Base-by-base conservation (phyloP, 768 basidiomycete species). In the Rhodosporidiobolus sp. region DNA sequence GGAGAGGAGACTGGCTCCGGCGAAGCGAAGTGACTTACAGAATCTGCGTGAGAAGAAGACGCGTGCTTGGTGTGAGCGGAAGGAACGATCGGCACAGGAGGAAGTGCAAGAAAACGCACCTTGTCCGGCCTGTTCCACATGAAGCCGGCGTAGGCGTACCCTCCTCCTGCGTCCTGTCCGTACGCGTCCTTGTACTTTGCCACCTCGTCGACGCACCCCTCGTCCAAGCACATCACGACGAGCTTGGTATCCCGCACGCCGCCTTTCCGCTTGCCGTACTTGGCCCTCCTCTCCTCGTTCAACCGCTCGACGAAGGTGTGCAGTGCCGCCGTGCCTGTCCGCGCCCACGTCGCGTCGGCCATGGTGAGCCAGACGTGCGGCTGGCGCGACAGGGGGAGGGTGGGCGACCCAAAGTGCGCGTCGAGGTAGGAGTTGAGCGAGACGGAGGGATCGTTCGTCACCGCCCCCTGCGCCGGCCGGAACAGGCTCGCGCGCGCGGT, bases 301-400 rank as follows among this genome's bases (percentile, higher is more conserved):
- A 76, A 30, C 43, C 60, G 57, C 54, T 69, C 57, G 50, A 72
- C 64, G 30, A 76, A 76, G 0, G 28, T 2, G 16, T 69, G 45
- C 28, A 69, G 61, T 24, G 65, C 66, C 16, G 67, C 63, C 19
- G 74, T 53, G 22, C 74, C 74, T 2, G 55, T 64, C 20, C 30
- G 20, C 24, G 65, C 58, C 63, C 64, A 72, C 14, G 16, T 6
- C 6, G 20, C 19, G 35, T 72, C 70, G 4, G 70, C 58, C 49
- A 76, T 50, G 14, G 74, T 72, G 34, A 76, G n/a, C 74, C 74
- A 76, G 3, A 76, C 35, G 28, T 76, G 66, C 4, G 69, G 73
- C 34, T 58, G 34, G 3, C 52, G 20, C 3, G 1, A n/a, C 16
- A 28, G 45, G 5, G 43, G 34, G 30, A 53, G 49, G 17, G 30